Evolutionary conservation across 2,329 filamentous ascomycete species (phyloP).

Genomic region (Ceratocystis albifundus): DNA sequence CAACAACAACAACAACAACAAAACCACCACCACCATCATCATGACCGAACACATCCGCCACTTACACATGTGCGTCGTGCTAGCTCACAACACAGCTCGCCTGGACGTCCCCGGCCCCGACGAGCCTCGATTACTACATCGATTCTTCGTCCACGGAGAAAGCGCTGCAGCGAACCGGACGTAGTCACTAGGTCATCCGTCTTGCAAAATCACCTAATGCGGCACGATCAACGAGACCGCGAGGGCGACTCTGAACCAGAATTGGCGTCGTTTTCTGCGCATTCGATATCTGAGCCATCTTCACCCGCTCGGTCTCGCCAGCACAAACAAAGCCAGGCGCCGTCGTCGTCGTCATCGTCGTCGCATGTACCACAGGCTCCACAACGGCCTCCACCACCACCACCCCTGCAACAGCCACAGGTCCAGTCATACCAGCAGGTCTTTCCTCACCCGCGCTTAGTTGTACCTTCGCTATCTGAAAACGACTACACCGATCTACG

Average conservation of each 20-base stretch:
- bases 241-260: not conserved
- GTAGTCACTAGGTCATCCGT: not conserved
- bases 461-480: conserved; percentile 20
- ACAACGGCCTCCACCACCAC: not conserved
- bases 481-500: conserved; percentile 21
- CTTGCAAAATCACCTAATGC: not conserved
- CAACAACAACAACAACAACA: not conserved
- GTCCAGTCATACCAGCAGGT: not conserved
- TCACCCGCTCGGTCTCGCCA: not conserved
- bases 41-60: not conserved
- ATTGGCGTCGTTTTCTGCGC: not conserved
- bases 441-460: conserved; percentile 6
- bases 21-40: not conserved
- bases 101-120: conserved; percentile 8
- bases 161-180: conserved; percentile 15
- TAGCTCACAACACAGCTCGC: conserved; percentile 6
- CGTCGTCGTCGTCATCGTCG: too few species aligned
- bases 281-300: conserved; percentile 4
- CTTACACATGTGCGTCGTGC: not conserved
- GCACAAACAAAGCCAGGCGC: not conserved
- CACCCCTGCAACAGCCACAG: not conserved
- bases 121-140: conserved; percentile 18
- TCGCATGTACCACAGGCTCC: not conserved
- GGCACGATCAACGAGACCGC: not conserved
- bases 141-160: conserved; percentile 15